These are phyloP conservation scores for Butyriboletus loyo DNA, from an alignment of 768 basidiomycete genomes.

Conservation along the genomic window DNA sequence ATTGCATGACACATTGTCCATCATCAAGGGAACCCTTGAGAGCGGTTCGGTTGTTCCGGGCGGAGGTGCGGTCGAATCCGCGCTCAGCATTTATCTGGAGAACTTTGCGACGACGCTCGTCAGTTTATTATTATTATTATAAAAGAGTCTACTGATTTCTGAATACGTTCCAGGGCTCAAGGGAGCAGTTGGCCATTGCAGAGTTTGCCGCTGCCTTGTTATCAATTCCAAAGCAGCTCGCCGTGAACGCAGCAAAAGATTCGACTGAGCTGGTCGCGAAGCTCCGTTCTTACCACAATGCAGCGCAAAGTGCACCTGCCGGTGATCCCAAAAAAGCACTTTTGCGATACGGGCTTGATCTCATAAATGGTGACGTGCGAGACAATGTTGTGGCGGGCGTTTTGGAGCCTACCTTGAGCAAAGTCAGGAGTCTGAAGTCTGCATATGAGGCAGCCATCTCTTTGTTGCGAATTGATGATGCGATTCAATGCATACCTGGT, in stretches of 20 bases:
- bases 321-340: constrained; percentile 91
- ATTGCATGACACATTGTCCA: constrained; percentile 88
- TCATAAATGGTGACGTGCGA: constrained; percentile 90
- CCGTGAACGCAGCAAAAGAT: constrained; percentile 98
- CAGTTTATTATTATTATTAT: constrained; percentile 32
- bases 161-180: constrained; percentile 68
- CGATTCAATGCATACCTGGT: constrained; percentile 90
- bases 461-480: constrained; percentile 91
- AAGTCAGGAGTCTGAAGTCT: constrained; percentile 95
- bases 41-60: constrained; percentile 95
- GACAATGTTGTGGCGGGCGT: constrained; percentile 94
- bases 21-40: constrained; percentile 96
- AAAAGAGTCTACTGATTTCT: not conserved
- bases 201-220: constrained; percentile 93
- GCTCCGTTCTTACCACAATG: constrained; percentile 93
- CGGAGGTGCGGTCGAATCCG: constrained; percentile 96
- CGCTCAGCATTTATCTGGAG: constrained; percentile 94
- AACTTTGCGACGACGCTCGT: constrained; percentile 98
- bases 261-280: constrained; percentile 97
- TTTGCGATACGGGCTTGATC: constrained; percentile 90
- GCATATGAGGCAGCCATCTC: constrained; percentile 97
- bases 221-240: constrained; percentile 93
- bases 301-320: constrained; percentile 86
- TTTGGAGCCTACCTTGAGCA: constrained; percentile 94
- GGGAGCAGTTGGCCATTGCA: constrained; percentile 98